A percentile compares a stretch with the other conserved stretches of the same genome.
Evolutionary conservation across 139 green algal genomes (phyloP).

Genomic region (Zygnema circumcarinatum): DNA sequence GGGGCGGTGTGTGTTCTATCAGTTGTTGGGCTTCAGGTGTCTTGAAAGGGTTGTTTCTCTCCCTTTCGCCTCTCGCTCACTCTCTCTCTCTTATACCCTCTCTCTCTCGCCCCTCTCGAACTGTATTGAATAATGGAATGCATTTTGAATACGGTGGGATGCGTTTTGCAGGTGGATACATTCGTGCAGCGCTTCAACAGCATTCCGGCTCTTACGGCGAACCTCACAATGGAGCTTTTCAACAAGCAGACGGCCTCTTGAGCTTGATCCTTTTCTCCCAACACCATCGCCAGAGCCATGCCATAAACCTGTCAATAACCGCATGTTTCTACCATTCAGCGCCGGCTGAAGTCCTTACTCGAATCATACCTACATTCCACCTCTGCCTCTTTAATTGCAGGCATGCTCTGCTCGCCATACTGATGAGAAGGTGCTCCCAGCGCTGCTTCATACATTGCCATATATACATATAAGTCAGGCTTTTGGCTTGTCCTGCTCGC

Average conservation of each 20-base stretch:
- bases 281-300: too few relatives aligned
- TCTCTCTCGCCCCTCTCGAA: neutral
- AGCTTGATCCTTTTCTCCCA: neutral
- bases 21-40: slow-evolving; percentile 1
- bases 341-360: too few relatives aligned
- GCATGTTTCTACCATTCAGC: too few relatives aligned
- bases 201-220: slow-evolving; percentile 61
- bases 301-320: too few relatives aligned
- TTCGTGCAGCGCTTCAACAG: slow-evolving; percentile 57
- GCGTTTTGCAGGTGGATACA: slow-evolving; percentile 42
- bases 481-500: too few relatives aligned
- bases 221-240: slow-evolving; percentile 65
- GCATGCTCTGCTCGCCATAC: too few relatives aligned
- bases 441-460: too few relatives aligned
- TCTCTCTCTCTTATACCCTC: neutral
- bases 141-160: neutral
- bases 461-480: too few relatives aligned
- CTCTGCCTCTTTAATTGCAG: too few relatives aligned
- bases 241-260: slow-evolving; percentile 31
- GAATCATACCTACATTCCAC: too few relatives aligned
- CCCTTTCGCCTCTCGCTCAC: neutral
- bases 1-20: neutral
- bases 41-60: neutral
- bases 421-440: too few relatives aligned
- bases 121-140: neutral